These are phyloP conservation scores for Microbotryum scabiosae DNA, from an alignment of 1,284 basidiomycete genomes.

Conservation along the genomic window DNA sequence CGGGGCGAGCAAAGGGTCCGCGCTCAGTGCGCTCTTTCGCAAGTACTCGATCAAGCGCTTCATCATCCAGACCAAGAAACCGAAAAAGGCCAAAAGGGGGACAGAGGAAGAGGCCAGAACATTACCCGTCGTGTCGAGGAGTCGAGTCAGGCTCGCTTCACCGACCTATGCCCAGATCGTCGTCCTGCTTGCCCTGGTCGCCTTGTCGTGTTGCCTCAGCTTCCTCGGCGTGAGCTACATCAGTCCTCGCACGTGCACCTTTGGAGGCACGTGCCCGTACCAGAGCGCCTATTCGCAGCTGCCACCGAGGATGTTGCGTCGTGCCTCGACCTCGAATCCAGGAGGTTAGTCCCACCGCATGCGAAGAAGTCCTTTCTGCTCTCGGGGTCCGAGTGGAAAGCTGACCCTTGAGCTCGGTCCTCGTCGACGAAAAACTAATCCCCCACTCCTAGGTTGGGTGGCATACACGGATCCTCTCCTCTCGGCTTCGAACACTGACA, in stretches of 20 bases:
- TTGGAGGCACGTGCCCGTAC: slow-evolving; percentile 31
- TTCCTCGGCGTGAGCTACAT: slow-evolving; percentile 35
- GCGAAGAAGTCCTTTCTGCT: not conserved
- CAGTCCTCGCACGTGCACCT: slow-evolving; percentile 31
- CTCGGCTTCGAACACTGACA: slow-evolving; percentile 49
- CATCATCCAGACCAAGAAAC: slow-evolving; percentile 11
- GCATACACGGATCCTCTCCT: slow-evolving; percentile 33
- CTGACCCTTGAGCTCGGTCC: no score
- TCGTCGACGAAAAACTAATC: no score
- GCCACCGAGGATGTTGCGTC: not conserved
- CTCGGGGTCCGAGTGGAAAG: no score
- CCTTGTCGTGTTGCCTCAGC: slow-evolving; percentile 19
- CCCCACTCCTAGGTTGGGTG: slow-evolving; percentile 5
- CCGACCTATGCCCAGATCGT: slow-evolving; percentile 32
- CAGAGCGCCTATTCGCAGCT: slow-evolving; percentile 2
- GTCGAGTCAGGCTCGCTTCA: slow-evolving; percentile 19
- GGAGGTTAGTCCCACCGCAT: not conserved
- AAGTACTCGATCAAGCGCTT: slow-evolving; percentile 26
- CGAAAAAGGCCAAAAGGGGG: not conserved
- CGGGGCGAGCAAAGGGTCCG: slow-evolving; percentile 8
- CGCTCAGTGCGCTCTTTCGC: slow-evolving; percentile 29
- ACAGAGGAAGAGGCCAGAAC: slow-evolving; percentile 10
- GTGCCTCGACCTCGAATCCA: not conserved
- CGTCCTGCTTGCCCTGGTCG: slow-evolving; percentile 24
- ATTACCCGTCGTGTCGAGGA: not conserved